Conservation (phyloP, 257 asterid genomes). For the Fraxinus americana region DNA sequence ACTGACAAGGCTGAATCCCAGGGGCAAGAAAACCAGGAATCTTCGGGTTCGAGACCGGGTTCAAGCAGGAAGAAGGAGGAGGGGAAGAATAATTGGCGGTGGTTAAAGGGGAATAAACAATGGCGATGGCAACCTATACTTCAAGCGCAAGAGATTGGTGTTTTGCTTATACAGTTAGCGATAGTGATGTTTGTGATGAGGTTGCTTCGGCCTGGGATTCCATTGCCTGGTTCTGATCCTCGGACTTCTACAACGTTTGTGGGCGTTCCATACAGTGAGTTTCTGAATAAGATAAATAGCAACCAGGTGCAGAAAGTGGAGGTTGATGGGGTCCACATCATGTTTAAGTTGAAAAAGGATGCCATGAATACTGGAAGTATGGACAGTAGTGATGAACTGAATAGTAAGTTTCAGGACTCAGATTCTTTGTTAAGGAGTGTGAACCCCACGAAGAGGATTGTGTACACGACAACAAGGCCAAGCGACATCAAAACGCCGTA, state of each 20-base stretch:
- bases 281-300: slow-evolving; percentile 70
- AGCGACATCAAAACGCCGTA: slow-evolving; percentile 87
- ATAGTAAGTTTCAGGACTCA: slow-evolving; percentile 72
- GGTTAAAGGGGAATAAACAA: slow-evolving; percentile 39
- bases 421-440: slow-evolving; percentile 65
- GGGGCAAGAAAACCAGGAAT: slow-evolving; percentile 54
- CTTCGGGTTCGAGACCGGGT: slow-evolving; percentile 41
- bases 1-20: slow-evolving; percentile 52
- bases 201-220: slow-evolving; percentile 84
- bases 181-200: slow-evolving; percentile 92
- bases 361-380: slow-evolving; percentile 29
- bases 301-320: slow-evolving; percentile 91
- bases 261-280: slow-evolving; percentile 90
- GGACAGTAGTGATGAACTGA: slow-evolving; percentile 53
- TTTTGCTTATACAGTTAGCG: slow-evolving; percentile 82
- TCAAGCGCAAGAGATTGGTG: slow-evolving; percentile 89
- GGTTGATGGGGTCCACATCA: slow-evolving; percentile 94
- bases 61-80: slow-evolving; percentile 70
- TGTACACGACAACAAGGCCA: slow-evolving; percentile 88
- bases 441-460: slow-evolving; percentile 72
- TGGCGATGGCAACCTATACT: slow-evolving; percentile 93
- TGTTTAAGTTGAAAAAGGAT: slow-evolving; percentile 85
- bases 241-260: slow-evolving; percentile 60
- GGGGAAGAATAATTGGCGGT: slow-evolving; percentile 81
- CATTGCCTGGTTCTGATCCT: slow-evolving; percentile 89